Percentiles rank a stretch among this genome's conserved stretches.
These are phyloP conservation scores for Kurtzmaniella cleridarum DNA, from an alignment of 805 yeast species.

Conservation along the genomic window DNA sequence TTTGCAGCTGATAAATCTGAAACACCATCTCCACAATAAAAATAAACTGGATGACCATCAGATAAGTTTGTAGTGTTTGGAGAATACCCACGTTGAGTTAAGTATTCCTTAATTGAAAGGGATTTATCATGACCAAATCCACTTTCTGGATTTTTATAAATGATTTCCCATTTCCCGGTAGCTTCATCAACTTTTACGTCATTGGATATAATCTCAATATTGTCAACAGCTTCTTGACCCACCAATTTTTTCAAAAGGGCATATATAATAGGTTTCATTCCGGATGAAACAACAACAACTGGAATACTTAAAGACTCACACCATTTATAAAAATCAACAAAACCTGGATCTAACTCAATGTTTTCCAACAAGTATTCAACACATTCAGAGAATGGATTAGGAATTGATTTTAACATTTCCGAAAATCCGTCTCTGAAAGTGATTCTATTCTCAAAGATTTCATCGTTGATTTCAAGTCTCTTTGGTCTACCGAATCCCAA, in stretches of 20 bases:
- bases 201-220: constrained; percentile 79
- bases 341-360: constrained; percentile 85
- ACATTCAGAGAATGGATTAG: constrained; percentile 76
- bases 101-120: constrained; percentile 58
- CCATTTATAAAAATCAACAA: constrained; percentile 76
- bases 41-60: constrained; percentile 48
- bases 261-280: constrained; percentile 88
- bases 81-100: constrained; percentile 23
- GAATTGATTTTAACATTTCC: constrained; percentile 76
- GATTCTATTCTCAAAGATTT: constrained; percentile 62
- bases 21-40: constrained; percentile 98
- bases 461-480: constrained; percentile 64
- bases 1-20: constrained; percentile 92
- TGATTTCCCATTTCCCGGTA: constrained; percentile 73
- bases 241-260: constrained; percentile 70
- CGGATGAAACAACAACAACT: constrained; percentile 81
- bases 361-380: constrained; percentile 59
- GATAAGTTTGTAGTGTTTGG: constrained; percentile 20
- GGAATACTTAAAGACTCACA: constrained; percentile 69
- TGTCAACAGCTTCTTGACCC: constrained; percentile 67
- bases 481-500: constrained; percentile 76
- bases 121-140: constrained; percentile 95
- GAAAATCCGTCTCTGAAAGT: constrained; percentile 79
- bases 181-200: constrained; percentile 51
- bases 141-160: constrained; percentile 74